These are phyloP conservation scores for Aspergillus homomorphus DNA, from an alignment of 495 filamentous ascomycete species.

Conservation along the genomic window DNA sequence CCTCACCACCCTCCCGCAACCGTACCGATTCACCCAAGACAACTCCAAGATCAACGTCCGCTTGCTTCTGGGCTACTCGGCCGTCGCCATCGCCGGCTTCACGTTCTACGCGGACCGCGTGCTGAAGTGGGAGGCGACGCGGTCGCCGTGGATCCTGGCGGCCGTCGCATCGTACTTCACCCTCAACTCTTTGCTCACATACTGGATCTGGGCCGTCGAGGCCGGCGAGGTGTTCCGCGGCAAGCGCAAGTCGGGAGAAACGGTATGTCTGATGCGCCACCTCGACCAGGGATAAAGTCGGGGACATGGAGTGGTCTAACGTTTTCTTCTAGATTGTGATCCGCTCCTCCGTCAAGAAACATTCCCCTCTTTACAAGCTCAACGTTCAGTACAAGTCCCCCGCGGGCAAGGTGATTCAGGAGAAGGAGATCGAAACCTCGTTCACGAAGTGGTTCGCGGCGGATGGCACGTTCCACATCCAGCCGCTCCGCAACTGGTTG, in stretches of 20 bases:
- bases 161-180: constrained; percentile 78
- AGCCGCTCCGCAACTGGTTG: constrained; percentile 81
- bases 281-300: constrained; percentile 1
- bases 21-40: constrained; percentile 68
- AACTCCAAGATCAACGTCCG: constrained; percentile 79
- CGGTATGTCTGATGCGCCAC: constrained; percentile 36
- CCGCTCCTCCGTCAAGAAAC: constrained; percentile 65
- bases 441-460: constrained; percentile 87
- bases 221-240: constrained; percentile 77
- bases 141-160: constrained; percentile 62
- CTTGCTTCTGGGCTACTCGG: constrained; percentile 76
- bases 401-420: constrained; percentile 40
- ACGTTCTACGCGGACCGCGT: constrained; percentile 91
- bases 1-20: constrained; percentile 65
- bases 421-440: constrained; percentile 57
- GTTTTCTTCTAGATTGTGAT: constrained; percentile 56
- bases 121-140: constrained; percentile 81
- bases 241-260: constrained; percentile 51
- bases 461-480: constrained; percentile 75
- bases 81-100: constrained; percentile 72
- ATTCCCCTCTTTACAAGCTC: constrained; percentile 74
- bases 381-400: constrained; percentile 55
- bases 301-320: too few relatives aligned
- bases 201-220: constrained; percentile 86
- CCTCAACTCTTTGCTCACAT: constrained; percentile 74